Base-by-base conservation (phyloP, 208 protist genomes). In the Trypanosoma caninum region DNA sequence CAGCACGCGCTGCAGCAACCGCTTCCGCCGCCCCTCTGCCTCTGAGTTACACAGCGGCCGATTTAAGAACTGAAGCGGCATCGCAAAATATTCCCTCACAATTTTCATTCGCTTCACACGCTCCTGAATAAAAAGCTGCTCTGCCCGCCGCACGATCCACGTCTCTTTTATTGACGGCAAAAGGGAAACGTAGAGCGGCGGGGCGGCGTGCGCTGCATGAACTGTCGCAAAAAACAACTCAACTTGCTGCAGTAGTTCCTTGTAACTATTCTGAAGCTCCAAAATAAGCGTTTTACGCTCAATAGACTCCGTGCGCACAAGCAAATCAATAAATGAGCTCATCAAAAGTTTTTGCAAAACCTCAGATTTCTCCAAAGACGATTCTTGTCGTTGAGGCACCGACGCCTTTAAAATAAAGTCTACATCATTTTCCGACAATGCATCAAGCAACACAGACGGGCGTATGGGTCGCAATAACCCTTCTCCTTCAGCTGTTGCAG, bases 301-400 rank as follows among this genome's bases (percentile, higher is more conserved):
- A 27, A 80, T 76, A 11, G 81, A 77, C 57, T 93, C 87, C 35
- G 74, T 84, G 30, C 76, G 70, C 14, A 74, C 23, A 30, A 93
- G 65, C 20, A 91, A 76, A 16, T 72, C 59, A 10, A 87, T 42
- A 74, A 78, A 87, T 23, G 82, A 72, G 1, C 46, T 23, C 8
- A 64, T 38, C 8, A 72, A 25, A 14, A 44, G 27, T 37, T 72
- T 50, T 6, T 48, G 16, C 10, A 48, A 54, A 51, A 20, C 20
- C 20, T 27, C 13, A 10, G 22, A 9, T 33, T 33, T 8, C 53
- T 41, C 48, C 1, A 37, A 34, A 10, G 34, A 48, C 13, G 22
- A 10, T 31, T 18, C 33, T 55, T n/a, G 31, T 52, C n/a, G n/a
- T n/a, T n/a, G n/a, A n/a, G n/a, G n/a, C n/a, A 3, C 0, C 1